Percentiles rank a stretch among this genome's conserved stretches.
phyloP scores from a whole-genome alignment of 1,284 basidiomycete genomes.

The Polyporus tsugae region DNA sequence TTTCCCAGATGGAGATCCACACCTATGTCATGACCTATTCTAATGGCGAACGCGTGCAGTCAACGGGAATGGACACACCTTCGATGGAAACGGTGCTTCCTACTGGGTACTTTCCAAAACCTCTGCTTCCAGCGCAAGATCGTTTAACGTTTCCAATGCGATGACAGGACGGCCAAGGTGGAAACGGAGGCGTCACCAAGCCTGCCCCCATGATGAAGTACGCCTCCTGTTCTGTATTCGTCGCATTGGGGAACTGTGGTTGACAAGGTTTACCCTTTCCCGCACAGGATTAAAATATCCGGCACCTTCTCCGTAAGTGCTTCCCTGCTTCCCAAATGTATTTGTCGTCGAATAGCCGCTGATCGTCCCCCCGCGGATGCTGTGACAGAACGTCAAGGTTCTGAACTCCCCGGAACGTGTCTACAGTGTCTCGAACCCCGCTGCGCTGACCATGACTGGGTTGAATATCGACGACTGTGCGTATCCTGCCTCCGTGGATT shows the following conservation, averaged over 20 bases:
- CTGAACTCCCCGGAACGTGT: conserved; percentile 48
- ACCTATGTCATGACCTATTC: neutral
- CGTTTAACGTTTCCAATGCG: neutral
- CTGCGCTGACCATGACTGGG: conserved; percentile 40
- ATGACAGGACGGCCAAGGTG: conserved; percentile 47
- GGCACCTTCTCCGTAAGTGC: conserved; percentile 53
- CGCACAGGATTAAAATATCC: conserved; percentile 58
- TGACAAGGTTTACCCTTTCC: conserved; percentile 15
- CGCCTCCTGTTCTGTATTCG: conserved; percentile 7
- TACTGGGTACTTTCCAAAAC: conserved; percentile 43
- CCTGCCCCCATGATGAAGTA: conserved; percentile 50
- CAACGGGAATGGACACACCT: conserved; percentile 51
- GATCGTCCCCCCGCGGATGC: conserved; percentile 1
- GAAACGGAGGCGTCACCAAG: conserved; percentile 48
- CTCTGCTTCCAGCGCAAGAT: neutral
- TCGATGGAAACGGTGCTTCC: conserved; percentile 50
- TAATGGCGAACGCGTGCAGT: conserved; percentile 36
- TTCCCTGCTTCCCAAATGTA: neutral
- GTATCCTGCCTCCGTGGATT: neutral
- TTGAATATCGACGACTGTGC: conserved; percentile 50
- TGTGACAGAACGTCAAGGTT: conserved; percentile 45
- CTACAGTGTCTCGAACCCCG: conserved; percentile 46
- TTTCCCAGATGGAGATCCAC: neutral
- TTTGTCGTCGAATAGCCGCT: conserved; percentile 2
- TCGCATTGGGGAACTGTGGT: conserved; percentile 2